A percentile compares a stretch with the other conserved stretches of the same genome.
Evolutionary conservation across 345 rosid genomes (phyloP).

Genomic region (Sonneratia alba): DNA sequence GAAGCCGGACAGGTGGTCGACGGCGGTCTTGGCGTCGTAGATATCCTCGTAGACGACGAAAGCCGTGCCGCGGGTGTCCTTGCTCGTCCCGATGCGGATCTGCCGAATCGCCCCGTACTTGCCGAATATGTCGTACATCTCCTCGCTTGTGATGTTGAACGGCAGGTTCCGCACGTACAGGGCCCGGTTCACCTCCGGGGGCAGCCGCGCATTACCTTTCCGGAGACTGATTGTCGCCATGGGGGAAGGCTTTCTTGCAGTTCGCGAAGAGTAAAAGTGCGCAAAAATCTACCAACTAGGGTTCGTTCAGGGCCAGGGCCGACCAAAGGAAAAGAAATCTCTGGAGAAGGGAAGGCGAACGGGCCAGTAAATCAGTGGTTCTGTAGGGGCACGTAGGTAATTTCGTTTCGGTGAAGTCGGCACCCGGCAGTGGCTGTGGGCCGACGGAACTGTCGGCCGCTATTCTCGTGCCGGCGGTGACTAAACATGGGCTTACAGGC

Average conservation of each 20-base stretch:
- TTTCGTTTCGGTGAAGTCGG: too few species aligned
- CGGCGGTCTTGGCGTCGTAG: slow-evolving; percentile 93
- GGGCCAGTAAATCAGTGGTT: too few species aligned
- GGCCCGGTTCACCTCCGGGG: slow-evolving; percentile 90
- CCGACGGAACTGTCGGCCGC: too few species aligned
- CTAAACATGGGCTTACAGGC: too few species aligned
- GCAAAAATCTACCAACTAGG: not conserved
- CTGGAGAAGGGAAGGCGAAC: too few species aligned
- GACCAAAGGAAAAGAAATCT: too few species aligned
- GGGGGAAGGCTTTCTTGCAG: not conserved
- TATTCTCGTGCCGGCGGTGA: too few species aligned
- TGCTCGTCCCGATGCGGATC: slow-evolving; percentile 80
- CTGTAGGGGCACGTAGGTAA: too few species aligned
- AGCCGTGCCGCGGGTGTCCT: slow-evolving; percentile 92
- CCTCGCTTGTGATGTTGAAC: slow-evolving; percentile 94
- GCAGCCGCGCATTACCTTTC: slow-evolving; percentile 79
- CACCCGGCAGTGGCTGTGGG: too few species aligned
- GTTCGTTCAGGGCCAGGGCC: not conserved
- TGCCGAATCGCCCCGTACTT: slow-evolving; percentile 96
- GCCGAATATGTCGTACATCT: slow-evolving; percentile 99
- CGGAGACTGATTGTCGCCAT: slow-evolving; percentile 76
- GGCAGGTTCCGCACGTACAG: slow-evolving; percentile 98
- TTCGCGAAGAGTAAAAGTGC: not conserved
- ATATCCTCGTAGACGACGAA: slow-evolving; percentile 95
- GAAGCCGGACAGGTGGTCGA: slow-evolving; percentile 95